Evolutionary conservation across 148 eudicot genomes (phyloP), one percentile per base, ranked within the genome.

Genomic region (Rhododendron kiyosumense): DNA sequence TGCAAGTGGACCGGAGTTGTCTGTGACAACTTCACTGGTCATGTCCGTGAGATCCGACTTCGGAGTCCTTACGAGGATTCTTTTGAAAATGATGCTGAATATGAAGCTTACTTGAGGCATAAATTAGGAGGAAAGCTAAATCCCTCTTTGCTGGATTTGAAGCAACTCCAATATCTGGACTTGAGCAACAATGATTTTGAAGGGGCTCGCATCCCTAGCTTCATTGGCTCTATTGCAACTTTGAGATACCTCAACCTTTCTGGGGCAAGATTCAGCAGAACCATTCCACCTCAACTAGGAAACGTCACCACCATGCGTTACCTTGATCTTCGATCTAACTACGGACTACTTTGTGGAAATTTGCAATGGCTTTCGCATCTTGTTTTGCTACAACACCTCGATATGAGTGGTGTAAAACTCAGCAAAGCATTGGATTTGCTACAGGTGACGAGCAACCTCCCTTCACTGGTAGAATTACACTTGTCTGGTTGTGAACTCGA

Each of bases 231-330:
- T 41, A 41, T 41, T 41, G 45, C 45, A 0, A 41, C 59, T 43
- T 24, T 89, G 49, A 79, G 82, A 26, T 85, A 84, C 84, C 89
- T 89, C 67, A 52, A 89, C 46, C 82, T 89, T 2, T 82, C 86
- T 10, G 0, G 0, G 8, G 11, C 80, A 3, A 1, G 3, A 0
- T 82, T 82, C 13, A 0, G 43, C 0, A 87, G 90, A 22, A 22
- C 7, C 7, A 8, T 86, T 76, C 84, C 81, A 63, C 61, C 32
- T 71, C 83, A 45, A 22, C 54, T 88, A 22, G 85, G 87, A 17
- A 82, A 88, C 30, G 84, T 82, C 67, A 80, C 85, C 24, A 15
- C 5, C 11, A 22, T 78, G 5, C 32, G 57, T 13, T 45, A 78
- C 26, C 52, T 78, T 22, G 51, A 13, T 24, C 52, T 78, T 11